Base-by-base conservation (phyloP, 2,329 filamentous ascomycete genomes). In the Gnomoniopsis smithogilvyi region DNA sequence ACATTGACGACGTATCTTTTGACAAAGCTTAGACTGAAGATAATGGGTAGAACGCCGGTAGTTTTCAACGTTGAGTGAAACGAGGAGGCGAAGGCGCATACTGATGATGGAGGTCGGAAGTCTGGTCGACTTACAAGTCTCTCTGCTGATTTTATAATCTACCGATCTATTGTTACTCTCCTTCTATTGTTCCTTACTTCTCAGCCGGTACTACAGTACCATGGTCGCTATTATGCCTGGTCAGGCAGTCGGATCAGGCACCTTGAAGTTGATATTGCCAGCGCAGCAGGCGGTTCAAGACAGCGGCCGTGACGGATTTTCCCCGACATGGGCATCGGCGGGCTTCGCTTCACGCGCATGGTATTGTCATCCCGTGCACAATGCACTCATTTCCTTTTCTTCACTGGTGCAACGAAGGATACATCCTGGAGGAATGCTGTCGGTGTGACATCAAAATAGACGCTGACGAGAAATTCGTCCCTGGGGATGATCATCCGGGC, bases 321-420 rank as follows among this genome's bases (percentile, higher is more conserved):
- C 41, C 50, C 58, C 54, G 26, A 48, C 41, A 30, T 47, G 15
- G 53, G 53, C 54, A 51, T 50, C 45, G 43, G 24, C 43, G 19
- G 30, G 43, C 47, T 33, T 57, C 53, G 58, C 54, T 43, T 51
- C 41, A 49, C 57, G 22, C 43, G 50, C 56, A 46, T 33, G 47
- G 21, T 21, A 46, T 19, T 4, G n/a, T 19, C 33, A 36, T 17
- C 30, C 45, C 53, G 45, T 46, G 51, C 38, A 54, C 51, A 54
- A 45, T 54, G 36, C 51, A 17, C 17, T 49, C 46, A 34, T 49
- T 30, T 48, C 19, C 24, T 43, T 36, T 38, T 38, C 46, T n/a
- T 30, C 8, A 3, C 21, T 43, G 17, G 54, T 56, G 54, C 19
- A 50, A 56, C 54, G 46, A 26, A 38, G 22, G 30, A 55, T 49